phyloP scores from a whole-genome alignment of 257 asterid species.

The Solanum chiquidenum region DNA sequence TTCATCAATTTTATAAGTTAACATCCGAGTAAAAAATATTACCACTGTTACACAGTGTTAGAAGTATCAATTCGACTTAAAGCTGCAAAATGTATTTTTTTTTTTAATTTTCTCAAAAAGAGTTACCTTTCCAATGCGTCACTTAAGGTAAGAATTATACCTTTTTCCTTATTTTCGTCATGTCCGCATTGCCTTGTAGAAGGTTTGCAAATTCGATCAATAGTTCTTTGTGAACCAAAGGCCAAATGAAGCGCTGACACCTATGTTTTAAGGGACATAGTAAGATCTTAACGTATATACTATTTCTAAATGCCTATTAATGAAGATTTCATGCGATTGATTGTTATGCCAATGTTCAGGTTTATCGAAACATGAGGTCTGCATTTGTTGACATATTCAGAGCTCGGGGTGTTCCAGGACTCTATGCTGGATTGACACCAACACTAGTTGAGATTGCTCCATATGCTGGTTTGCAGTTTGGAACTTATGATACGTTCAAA shows the following conservation, averaged over 20 bases:
- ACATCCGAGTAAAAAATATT: neutral
- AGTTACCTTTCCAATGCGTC: neutral
- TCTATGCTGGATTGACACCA: constrained; percentile 89
- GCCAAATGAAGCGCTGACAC: neutral
- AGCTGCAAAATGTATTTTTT: neutral
- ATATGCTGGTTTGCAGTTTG: constrained; percentile 94
- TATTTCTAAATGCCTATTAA: neutral
- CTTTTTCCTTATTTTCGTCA: neutral
- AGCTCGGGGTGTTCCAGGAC: constrained; percentile 65
- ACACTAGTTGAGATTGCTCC: constrained; percentile 79
- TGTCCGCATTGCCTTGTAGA: neutral
- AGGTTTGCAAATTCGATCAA: neutral
- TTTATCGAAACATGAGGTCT: constrained; percentile 80
- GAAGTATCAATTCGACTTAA: neutral
- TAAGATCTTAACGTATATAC: neutral
- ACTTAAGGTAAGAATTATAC: neutral
- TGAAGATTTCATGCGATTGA: neutral
- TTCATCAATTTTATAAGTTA: neutral
- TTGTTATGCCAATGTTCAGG: constrained; percentile 28
- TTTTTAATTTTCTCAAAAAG: neutral
- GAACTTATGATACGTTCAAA: constrained; percentile 88
- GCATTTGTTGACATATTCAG: constrained; percentile 51
- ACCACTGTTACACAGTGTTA: neutral
- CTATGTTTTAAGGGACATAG: neutral
- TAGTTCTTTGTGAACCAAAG: neutral